Evolutionary conservation across 2,329 filamentous ascomycete genomes (phyloP).

Genomic region (Rutstroemia sp.): DNA sequence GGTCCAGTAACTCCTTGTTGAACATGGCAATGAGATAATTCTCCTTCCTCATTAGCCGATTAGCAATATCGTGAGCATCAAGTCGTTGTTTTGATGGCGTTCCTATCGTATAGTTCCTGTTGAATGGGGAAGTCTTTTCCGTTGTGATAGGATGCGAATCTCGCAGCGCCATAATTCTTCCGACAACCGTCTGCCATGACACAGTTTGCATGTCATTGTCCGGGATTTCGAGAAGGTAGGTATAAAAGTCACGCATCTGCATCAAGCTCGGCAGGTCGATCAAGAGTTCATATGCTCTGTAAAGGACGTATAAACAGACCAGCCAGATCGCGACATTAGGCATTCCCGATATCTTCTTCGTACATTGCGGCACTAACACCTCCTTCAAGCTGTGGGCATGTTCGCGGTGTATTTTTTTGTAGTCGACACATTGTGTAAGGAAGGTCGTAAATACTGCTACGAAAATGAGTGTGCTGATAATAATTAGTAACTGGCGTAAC

Average conservation of each 20-base stretch:
- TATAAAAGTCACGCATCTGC: slow-evolving; percentile 63
- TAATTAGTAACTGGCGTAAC: slow-evolving; percentile 10
- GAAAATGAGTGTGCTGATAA: slow-evolving; percentile 52
- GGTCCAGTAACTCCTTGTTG: slow-evolving; percentile 90
- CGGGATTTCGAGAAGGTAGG: slow-evolving; percentile 58
- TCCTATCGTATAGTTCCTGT: slow-evolving; percentile 49
- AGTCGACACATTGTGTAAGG: slow-evolving; percentile 62
- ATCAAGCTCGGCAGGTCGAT: slow-evolving; percentile 51
- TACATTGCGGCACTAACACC: slow-evolving; percentile 56
- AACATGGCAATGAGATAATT: slow-evolving; percentile 96
- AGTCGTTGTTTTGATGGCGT: slow-evolving; percentile 89
- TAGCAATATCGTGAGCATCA: slow-evolving; percentile 95
- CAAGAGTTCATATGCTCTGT: slow-evolving; percentile 48
- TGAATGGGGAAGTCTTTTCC: slow-evolving; percentile 48
- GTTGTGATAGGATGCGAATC: slow-evolving; percentile 63
- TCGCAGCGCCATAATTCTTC: slow-evolving; percentile 60
- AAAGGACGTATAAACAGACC: slow-evolving; percentile 58
- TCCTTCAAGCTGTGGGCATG: slow-evolving; percentile 38
- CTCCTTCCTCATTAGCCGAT: slow-evolving; percentile 89
- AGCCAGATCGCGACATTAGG: slow-evolving; percentile 45
- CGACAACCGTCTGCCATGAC: slow-evolving; percentile 66
- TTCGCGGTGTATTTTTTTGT: slow-evolving; percentile 43
- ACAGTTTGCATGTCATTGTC: slow-evolving; percentile 67
- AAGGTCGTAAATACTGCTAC: slow-evolving; percentile 63
- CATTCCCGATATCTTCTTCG: slow-evolving; percentile 33